These are phyloP conservation scores for Aspergillus sp. DNA, from an alignment of 2,329 filamentous ascomycete genomes.

Conservation along the genomic window DNA sequence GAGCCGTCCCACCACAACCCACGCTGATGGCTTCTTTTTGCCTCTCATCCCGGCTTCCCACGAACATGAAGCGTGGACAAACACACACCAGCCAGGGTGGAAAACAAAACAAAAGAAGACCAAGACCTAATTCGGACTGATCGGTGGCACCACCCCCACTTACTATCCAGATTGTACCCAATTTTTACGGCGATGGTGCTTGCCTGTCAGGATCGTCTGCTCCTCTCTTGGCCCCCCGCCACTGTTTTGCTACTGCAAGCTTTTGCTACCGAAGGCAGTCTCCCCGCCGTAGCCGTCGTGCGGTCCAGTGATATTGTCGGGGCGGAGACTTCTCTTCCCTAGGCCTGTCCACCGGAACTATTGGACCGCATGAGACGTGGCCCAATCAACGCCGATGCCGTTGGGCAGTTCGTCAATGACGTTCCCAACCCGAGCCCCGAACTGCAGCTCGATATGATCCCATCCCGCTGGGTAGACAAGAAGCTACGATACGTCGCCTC, in stretches of 20 bases:
- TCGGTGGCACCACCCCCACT: constrained; percentile 28
- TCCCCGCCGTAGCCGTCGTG: constrained; percentile 22
- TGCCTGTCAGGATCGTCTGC: constrained; percentile 22
- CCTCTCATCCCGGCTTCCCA: neutral
- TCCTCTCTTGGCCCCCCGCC: constrained; percentile 20
- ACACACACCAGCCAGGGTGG: constrained; percentile 1
- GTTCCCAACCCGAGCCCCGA: constrained; percentile 29
- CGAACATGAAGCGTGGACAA: neutral
- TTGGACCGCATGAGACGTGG: constrained; percentile 39
- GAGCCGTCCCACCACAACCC: neutral
- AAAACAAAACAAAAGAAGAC: constrained; percentile 10
- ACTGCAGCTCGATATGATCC: constrained; percentile 26
- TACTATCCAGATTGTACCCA: constrained; percentile 17
- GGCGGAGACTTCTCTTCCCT: constrained; percentile 17
- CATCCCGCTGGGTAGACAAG: constrained; percentile 25
- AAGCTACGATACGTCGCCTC: constrained; percentile 36
- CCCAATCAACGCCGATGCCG: constrained; percentile 34
- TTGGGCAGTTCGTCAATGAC: constrained; percentile 33
- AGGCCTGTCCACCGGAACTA: constrained; percentile 23
- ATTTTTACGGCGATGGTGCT: constrained; percentile 21
- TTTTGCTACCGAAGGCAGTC: constrained; percentile 27
- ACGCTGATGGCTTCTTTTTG: neutral
- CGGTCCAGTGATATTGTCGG: constrained; percentile 24
- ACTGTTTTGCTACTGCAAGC: constrained; percentile 27
- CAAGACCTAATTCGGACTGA: constrained; percentile 14